Evolutionary conservation across 257 asterid species (phyloP).

Genomic region (Solanum habrochaites): DNA sequence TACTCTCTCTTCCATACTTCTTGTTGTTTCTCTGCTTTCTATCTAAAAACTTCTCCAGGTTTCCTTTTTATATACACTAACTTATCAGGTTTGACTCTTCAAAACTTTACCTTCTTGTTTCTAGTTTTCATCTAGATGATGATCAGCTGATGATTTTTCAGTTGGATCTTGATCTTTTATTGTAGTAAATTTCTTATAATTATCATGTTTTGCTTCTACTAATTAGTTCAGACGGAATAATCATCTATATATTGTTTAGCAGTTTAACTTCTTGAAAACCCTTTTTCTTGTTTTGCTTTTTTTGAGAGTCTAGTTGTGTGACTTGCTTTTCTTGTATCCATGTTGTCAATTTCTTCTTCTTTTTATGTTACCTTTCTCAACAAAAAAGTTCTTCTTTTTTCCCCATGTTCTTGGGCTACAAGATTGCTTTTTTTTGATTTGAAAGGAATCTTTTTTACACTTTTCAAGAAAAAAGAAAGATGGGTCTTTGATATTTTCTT

Average conservation of each 20-base stretch:
- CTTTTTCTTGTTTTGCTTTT: background rate
- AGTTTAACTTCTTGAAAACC: background rate
- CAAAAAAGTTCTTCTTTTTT: background rate
- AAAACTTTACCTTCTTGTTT: background rate
- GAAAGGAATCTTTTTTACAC: background rate
- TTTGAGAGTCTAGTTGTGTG: background rate
- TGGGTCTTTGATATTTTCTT: background rate
- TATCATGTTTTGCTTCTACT: background rate
- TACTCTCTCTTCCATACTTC: background rate
- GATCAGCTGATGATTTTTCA: background rate
- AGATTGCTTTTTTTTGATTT: background rate
- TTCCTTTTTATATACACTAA: background rate
- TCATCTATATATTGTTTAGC: background rate
- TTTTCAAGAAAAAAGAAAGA: background rate
- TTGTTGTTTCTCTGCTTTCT: background rate
- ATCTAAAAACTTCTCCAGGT: background rate
- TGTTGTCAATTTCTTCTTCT: background rate
- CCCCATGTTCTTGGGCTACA: background rate
- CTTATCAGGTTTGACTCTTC: constrained; percentile 4
- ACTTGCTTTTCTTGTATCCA: background rate
- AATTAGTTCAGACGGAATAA: background rate
- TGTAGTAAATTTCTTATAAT: background rate
- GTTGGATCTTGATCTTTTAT: background rate
- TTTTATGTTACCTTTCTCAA: no score
- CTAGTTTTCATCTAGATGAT: background rate